Evolutionary conservation across 345 rosid species (phyloP).

Genomic region (Salix purpurea): DNA sequence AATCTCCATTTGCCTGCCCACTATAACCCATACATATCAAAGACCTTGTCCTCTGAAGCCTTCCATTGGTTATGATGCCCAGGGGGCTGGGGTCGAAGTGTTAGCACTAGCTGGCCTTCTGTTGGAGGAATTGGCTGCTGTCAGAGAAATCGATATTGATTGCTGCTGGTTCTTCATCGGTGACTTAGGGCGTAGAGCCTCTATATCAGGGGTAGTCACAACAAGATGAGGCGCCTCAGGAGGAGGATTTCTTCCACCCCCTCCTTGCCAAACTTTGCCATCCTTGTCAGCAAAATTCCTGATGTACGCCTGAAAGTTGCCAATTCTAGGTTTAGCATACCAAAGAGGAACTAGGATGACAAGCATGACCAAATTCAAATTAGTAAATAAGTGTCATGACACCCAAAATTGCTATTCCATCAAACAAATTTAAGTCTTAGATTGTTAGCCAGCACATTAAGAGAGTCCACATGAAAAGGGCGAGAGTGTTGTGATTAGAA

Average conservation of each 20-base stretch:
- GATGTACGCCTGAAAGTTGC: slow-evolving; percentile 50
- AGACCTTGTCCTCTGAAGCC: slow-evolving; percentile 51
- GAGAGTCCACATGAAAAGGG: neutral
- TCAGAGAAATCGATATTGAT: slow-evolving; percentile 58
- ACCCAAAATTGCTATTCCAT: neutral
- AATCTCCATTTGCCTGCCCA: slow-evolving; percentile 41
- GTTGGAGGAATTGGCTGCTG: slow-evolving; percentile 50
- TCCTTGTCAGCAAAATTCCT: slow-evolving; percentile 83
- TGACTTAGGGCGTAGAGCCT: slow-evolving; percentile 83
- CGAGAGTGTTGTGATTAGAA: neutral
- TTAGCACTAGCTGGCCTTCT: slow-evolving; percentile 58
- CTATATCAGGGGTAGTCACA: slow-evolving; percentile 80
- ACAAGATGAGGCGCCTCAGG: slow-evolving; percentile 89
- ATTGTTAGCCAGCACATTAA: neutral
- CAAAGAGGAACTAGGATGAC: neutral
- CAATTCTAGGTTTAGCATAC: neutral
- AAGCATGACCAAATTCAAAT: neutral
- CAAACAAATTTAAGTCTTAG: neutral
- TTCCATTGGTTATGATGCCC: slow-evolving; percentile 61
- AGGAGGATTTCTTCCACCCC: slow-evolving; percentile 93
- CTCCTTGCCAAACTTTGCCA: slow-evolving; percentile 98
- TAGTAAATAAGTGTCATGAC: neutral
- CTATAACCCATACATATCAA: slow-evolving; percentile 49
- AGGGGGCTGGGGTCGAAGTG: slow-evolving; percentile 54
- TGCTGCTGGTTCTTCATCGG: slow-evolving; percentile 97